phyloP scores from a whole-genome alignment of 352 stramenopile genomes.

The Thraustochytrium sp. region DNA sequence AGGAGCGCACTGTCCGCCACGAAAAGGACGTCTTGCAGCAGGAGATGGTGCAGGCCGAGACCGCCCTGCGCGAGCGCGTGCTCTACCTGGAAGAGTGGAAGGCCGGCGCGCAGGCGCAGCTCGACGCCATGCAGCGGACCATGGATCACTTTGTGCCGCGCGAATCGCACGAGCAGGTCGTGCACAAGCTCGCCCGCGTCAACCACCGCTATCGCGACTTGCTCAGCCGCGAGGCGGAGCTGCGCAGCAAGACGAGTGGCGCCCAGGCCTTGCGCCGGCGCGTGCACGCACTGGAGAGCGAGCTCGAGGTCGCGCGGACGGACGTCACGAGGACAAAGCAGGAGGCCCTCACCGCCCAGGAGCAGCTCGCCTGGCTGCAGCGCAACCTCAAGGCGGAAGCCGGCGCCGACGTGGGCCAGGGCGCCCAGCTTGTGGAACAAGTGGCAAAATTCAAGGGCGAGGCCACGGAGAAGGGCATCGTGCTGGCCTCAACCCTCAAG shows the following conservation, averaged over 20 bases:
- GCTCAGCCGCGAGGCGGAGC: constrained; percentile 50
- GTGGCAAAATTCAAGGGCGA: constrained; percentile 51
- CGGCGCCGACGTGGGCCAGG: background rate
- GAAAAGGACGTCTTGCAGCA: constrained; percentile 36
- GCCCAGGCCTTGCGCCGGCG: background rate
- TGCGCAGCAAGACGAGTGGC: constrained; percentile 13
- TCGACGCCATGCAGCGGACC: constrained; percentile 48
- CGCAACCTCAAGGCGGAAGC: background rate
- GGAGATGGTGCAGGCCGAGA: constrained; percentile 78
- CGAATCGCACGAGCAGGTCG: constrained; percentile 43
- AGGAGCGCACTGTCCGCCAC: constrained; percentile 26
- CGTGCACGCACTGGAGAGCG: constrained; percentile 12
- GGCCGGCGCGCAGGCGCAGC: constrained; percentile 37
- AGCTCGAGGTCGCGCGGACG: constrained; percentile 2
- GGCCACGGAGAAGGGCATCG: constrained; percentile 45
- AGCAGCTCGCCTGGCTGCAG: constrained; percentile 4
- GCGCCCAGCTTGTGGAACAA: constrained; percentile 46
- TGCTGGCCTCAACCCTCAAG: constrained; percentile 27
- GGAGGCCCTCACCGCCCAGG: background rate
- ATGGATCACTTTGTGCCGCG: constrained; percentile 52
- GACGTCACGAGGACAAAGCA: background rate
- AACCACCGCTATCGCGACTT: constrained; percentile 48
- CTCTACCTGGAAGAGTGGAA: constrained; percentile 85
- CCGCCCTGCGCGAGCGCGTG: constrained; percentile 71
- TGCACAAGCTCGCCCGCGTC: constrained; percentile 46